A percentile compares a stretch with the other conserved stretches of the same genome.
These are phyloP conservation scores for Cucurbita maxima DNA, from an alignment of 306 rosid genomes.

Conservation along the genomic window DNA sequence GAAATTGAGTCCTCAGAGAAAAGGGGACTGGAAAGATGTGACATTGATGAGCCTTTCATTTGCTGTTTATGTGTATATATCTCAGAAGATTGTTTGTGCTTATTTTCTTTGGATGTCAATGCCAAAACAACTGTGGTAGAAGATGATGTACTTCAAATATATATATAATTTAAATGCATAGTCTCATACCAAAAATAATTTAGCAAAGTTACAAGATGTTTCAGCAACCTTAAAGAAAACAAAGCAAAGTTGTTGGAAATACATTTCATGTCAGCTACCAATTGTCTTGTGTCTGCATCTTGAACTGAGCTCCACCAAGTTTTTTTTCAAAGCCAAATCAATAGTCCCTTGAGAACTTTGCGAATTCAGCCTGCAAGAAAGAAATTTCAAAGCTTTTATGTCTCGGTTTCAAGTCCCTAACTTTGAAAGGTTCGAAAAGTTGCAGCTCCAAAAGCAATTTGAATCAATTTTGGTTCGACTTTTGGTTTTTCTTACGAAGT, in stretches of 20 bases:
- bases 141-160: not conserved
- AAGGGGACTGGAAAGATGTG: slow-evolving; percentile 84
- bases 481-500: not conserved
- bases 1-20: slow-evolving; percentile 53
- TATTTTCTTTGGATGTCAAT: slow-evolving; percentile 50
- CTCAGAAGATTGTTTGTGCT: slow-evolving; percentile 61
- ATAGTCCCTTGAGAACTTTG: slow-evolving; percentile 51
- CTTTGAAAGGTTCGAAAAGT: too few species aligned
- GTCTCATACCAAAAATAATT: not conserved
- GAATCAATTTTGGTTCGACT: too few species aligned
- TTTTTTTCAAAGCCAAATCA: slow-evolving; percentile 2
- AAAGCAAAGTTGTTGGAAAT: not conserved
- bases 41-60: slow-evolving; percentile 66
- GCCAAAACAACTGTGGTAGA: slow-evolving; percentile 43
- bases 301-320: not conserved
- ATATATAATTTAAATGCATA: not conserved
- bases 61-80: slow-evolving; percentile 79
- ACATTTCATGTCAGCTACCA: not conserved
- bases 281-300: not conserved
- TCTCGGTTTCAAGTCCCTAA: too few species aligned
- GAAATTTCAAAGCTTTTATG: not conserved
- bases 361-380: slow-evolving; percentile 48
- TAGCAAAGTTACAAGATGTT: not conserved
- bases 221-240: not conserved
- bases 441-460: too few species aligned